Conservation (phyloP, 2,329 filamentous ascomycete species). For the Colletotrichum plurivorum region DNA sequence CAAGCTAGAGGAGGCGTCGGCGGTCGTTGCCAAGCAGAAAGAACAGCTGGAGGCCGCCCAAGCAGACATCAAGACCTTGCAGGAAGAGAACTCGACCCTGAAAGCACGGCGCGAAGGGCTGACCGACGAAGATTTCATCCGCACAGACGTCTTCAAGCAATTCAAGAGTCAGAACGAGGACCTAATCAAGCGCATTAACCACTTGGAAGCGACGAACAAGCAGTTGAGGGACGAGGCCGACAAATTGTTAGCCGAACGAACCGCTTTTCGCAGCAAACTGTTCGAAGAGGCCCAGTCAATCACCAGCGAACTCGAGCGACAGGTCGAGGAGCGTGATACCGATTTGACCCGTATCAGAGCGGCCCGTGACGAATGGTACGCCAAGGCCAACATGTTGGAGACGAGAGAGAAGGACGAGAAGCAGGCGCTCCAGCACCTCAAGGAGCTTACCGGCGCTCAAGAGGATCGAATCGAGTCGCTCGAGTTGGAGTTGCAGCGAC, state of each 20-base stretch:
- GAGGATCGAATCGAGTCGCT: conserved; percentile 85
- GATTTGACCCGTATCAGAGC: conserved; percentile 90
- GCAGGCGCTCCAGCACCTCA: conserved; percentile 78
- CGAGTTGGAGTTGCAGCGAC: conserved; percentile 84
- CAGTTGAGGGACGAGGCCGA: conserved; percentile 88
- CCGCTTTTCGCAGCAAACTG: conserved; percentile 83
- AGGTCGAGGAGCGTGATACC: conserved; percentile 84
- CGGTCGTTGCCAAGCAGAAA: conserved; percentile 85
- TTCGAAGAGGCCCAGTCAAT: conserved; percentile 83
- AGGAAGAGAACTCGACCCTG: conserved; percentile 84
- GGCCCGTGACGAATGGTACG: conserved; percentile 85
- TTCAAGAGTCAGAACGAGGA: conserved; percentile 93
- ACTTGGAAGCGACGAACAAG: conserved; percentile 89
- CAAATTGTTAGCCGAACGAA: conserved; percentile 87
- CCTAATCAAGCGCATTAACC: conserved; percentile 91
- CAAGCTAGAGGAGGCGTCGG: conserved; percentile 83
- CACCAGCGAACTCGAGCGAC: conserved; percentile 84
- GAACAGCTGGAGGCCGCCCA: conserved; percentile 87
- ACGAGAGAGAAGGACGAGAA: conserved; percentile 83
- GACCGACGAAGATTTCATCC: conserved; percentile 93
- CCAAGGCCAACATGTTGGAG: conserved; percentile 85
- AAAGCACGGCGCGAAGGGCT: conserved; percentile 78
- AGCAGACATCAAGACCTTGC: conserved; percentile 79
- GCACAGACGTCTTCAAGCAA: conserved; percentile 93
- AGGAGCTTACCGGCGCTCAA: conserved; percentile 83